phyloP scores from a whole-genome alignment of 2,329 filamentous ascomycete species.

The Lachnellula occidentalis region DNA sequence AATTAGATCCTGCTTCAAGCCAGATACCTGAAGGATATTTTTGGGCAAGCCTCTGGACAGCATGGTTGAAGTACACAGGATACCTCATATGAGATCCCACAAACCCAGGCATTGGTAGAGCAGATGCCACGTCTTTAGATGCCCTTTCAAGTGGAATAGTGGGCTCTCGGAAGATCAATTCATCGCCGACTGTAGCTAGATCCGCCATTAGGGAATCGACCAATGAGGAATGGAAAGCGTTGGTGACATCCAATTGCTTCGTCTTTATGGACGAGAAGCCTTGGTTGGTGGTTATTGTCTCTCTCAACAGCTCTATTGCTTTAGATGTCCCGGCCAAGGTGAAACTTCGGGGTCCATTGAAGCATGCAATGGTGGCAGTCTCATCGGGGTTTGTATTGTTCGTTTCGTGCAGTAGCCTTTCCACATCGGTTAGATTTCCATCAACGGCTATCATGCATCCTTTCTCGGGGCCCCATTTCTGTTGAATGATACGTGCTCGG shows the following conservation, averaged over 20 bases:
- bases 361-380: slow-evolving; percentile 29
- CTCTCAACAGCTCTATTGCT: slow-evolving; percentile 22
- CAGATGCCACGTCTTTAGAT: background rate
- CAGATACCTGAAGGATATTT: slow-evolving; percentile 23
- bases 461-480: slow-evolving; percentile 32
- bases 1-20: slow-evolving; percentile 32
- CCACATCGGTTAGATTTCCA: slow-evolving; percentile 1
- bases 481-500: slow-evolving; percentile 31
- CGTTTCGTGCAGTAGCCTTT: slow-evolving; percentile 4
- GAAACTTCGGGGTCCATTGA: slow-evolving; percentile 29
- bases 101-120: background rate
- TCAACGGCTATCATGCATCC: slow-evolving; percentile 34
- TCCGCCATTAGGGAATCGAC: slow-evolving; percentile 14
- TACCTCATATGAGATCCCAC: slow-evolving; percentile 22
- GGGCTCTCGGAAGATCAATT: background rate
- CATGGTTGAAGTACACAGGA: slow-evolving; percentile 29
- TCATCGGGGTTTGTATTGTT: background rate
- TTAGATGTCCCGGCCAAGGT: slow-evolving; percentile 29
- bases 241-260: slow-evolving; percentile 24
- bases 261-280: slow-evolving; percentile 5
- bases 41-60: slow-evolving; percentile 23
- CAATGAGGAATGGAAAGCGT: slow-evolving; percentile 28
- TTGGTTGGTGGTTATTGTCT: slow-evolving; percentile 19
- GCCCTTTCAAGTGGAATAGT: background rate
- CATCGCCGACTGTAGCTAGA: background rate